A percentile compares a stretch with the other conserved stretches of the same genome.
Conservation (phyloP, 768 basidiomycete species). For the Lanmaoa pseudosensibilis region DNA sequence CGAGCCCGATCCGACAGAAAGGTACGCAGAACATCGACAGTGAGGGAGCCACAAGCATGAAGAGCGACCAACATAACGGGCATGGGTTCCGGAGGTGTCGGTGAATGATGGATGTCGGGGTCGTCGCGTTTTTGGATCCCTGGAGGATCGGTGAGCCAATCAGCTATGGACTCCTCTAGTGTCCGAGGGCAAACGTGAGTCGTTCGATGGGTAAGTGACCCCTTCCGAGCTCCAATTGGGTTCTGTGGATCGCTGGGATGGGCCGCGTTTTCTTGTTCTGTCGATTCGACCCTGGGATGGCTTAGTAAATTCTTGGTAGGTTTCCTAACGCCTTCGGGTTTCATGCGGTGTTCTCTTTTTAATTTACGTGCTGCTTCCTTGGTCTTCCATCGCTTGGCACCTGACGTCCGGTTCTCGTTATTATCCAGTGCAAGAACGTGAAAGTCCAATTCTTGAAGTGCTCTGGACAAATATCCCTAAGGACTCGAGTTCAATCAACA, state of each 20-base stretch:
- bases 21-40: conserved; percentile 61
- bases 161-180: conserved; percentile 45
- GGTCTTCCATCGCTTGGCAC: conserved; percentile 49
- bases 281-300: not conserved
- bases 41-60: conserved; percentile 76
- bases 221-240: conserved; percentile 6
- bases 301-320: not conserved
- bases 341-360: conserved; percentile 11
- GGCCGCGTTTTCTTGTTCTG: not conserved
- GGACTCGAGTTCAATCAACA: not conserved
- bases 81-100: conserved; percentile 9
- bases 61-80: conserved; percentile 67
- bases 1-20: conserved; percentile 37
- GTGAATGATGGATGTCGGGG: not conserved
- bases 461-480: conserved; percentile 66
- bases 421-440: conserved; percentile 70
- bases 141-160: conserved; percentile 46
- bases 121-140: not conserved
- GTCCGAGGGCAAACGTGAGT: conserved; percentile 52
- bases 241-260: not conserved
- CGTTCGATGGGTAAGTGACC: conserved; percentile 55
- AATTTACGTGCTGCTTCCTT: conserved; percentile 21
- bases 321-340: not conserved
- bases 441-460: conserved; percentile 35
- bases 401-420: conserved; percentile 56